phyloP scores from a whole-genome alignment of 257 asterid genomes.

The Solanum habrochaites region DNA sequence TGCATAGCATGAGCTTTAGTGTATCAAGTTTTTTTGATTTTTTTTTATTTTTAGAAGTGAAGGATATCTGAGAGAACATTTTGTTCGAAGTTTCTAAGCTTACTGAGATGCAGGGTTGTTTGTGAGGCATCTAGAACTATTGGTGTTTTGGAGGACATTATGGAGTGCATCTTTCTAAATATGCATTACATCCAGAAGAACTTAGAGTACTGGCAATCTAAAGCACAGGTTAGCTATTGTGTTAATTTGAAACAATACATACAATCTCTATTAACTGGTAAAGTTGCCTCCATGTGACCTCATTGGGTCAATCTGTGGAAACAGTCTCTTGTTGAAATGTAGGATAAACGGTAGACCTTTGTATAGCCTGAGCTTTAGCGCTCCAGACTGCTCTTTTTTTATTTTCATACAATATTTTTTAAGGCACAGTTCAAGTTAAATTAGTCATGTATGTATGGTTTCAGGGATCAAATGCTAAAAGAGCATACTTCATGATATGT shows the following conservation, averaged over 20 bases:
- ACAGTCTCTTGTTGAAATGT: neutral
- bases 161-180: slow-evolving; percentile 53
- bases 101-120: slow-evolving; percentile 34
- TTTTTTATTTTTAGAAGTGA: too few relatives aligned
- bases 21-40: neutral
- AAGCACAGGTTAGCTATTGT: slow-evolving; percentile 64
- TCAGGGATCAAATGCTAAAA: slow-evolving; percentile 67
- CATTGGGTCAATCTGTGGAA: neutral
- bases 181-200: slow-evolving; percentile 75
- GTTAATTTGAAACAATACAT: neutral
- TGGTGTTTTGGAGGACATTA: slow-evolving; percentile 65
- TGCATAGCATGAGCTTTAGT: neutral
- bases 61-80: neutral
- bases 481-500: slow-evolving; percentile 87
- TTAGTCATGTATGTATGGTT: neutral
- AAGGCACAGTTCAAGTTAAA: neutral
- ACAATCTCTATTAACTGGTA: neutral
- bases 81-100: neutral
- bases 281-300: neutral
- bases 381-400: neutral
- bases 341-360: neutral
- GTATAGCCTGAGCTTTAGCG: neutral
- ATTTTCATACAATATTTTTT: neutral
- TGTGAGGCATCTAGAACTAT: slow-evolving; percentile 38
- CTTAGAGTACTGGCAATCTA: slow-evolving; percentile 73